A percentile compares a stretch with the other conserved stretches of the same genome.
Evolutionary conservation across 2,329 filamentous ascomycete genomes (phyloP).

Genomic region (Colletotrichum liriopes): DNA sequence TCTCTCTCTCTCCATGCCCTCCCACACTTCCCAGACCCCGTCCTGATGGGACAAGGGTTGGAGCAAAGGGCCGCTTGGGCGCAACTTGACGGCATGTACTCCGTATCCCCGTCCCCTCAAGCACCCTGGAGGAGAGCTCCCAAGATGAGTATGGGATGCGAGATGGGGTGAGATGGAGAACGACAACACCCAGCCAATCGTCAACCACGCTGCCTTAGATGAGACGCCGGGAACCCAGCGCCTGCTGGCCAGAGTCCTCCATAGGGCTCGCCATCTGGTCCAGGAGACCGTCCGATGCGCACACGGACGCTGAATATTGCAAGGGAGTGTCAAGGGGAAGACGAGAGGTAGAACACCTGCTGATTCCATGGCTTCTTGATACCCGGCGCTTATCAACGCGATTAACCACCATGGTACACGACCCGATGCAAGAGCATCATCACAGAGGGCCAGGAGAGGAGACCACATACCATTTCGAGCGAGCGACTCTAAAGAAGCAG

Average conservation of each 20-base stretch:
- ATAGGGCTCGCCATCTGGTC: constrained; percentile 30
- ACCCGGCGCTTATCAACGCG: constrained; percentile 36
- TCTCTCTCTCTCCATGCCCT: constrained; percentile 31
- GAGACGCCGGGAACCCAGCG: constrained; percentile 39
- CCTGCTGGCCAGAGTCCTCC: constrained; percentile 21
- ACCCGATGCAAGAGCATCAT: constrained; percentile 21
- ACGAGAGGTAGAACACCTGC: constrained; percentile 19
- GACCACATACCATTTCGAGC: constrained; percentile 25
- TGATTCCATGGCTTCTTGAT: constrained; percentile 17
- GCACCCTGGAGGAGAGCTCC: constrained; percentile 30
- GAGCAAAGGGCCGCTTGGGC: constrained; percentile 30
- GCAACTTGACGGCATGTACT: constrained; percentile 27
- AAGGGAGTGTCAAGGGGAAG: constrained; percentile 34
- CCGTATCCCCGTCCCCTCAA: constrained; percentile 24
- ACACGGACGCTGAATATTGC: constrained; percentile 32
- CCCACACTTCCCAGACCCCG: constrained; percentile 29
- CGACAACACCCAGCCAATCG: constrained; percentile 37
- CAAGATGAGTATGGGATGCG: constrained; percentile 38
- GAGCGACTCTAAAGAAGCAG: constrained; percentile 32
- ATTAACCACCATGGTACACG: constrained; percentile 28
- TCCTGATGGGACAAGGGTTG: constrained; percentile 31
- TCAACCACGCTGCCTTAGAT: constrained; percentile 34
- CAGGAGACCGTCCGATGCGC: constrained; percentile 29
- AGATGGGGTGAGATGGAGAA: constrained; percentile 41
- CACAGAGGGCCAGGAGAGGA: constrained; percentile 24